phyloP scores from a whole-genome alignment of 2,329 filamentous ascomycete species.

The Paecilomyces niveus region DNA sequence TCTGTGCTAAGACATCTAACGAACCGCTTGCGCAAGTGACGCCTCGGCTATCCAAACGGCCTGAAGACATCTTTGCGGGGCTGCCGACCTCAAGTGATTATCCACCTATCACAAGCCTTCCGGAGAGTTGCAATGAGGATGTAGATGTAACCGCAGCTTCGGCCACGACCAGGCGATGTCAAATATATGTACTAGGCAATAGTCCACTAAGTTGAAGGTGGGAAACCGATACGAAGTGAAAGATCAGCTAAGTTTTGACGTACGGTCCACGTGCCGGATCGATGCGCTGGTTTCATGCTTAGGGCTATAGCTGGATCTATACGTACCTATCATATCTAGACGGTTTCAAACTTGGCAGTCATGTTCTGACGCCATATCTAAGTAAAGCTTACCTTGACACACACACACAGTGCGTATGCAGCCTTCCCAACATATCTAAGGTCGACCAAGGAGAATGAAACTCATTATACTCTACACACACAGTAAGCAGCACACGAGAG shows the following conservation, averaged over 20 bases:
- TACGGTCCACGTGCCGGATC: too few species aligned
- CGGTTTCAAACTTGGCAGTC: too few species aligned
- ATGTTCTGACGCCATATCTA: too few species aligned
- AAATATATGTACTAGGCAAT: neutral
- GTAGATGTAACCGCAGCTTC: neutral
- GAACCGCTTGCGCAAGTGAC: neutral
- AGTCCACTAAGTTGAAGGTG: neutral
- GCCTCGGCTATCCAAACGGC: neutral
- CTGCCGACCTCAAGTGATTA: neutral
- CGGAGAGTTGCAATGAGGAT: neutral
- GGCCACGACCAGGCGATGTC: neutral
- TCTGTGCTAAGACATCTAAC: neutral
- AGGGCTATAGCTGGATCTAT: too few species aligned
- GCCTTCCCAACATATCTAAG: too few species aligned
- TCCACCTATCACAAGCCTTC: neutral
- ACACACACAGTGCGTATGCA: too few species aligned
- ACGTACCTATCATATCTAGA: too few species aligned
- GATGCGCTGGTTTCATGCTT: too few species aligned
- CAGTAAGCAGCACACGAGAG: too few species aligned
- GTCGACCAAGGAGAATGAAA: too few species aligned
- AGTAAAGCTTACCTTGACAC: too few species aligned
- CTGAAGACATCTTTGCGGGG: neutral
- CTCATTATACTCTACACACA: too few species aligned
- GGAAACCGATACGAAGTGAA: neutral
- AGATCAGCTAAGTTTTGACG: neutral